These are phyloP conservation scores for Trypanosoma caninum DNA, from an alignment of 208 protist genomes.

Conservation along the genomic window DNA sequence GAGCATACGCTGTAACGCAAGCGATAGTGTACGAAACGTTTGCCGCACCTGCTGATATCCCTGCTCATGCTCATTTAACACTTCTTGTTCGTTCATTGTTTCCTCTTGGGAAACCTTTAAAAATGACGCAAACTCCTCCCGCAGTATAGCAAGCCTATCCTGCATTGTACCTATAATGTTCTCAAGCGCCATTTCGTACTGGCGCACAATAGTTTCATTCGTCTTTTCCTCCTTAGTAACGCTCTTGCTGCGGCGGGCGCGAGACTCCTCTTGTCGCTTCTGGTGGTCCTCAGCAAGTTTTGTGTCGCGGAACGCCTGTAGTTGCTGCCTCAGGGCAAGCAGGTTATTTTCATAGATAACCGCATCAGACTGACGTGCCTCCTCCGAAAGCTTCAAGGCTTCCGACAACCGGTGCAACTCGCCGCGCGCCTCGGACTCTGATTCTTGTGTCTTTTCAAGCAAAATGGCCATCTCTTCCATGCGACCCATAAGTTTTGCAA, in stretches of 20 bases:
- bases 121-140: constrained; percentile 61
- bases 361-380: constrained; percentile 54
- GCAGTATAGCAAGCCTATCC: constrained; percentile 52
- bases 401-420: constrained; percentile 60
- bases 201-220: constrained; percentile 69
- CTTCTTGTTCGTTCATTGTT: constrained; percentile 38
- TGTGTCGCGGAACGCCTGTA: constrained; percentile 56
- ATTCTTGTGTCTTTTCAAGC: constrained; percentile 68
- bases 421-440: constrained; percentile 54
- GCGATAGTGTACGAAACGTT: constrained; percentile 48
- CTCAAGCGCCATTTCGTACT: constrained; percentile 73
- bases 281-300: constrained; percentile 68
- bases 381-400: constrained; percentile 61
- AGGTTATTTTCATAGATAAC: constrained; percentile 75
- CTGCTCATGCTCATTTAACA: constrained; percentile 53
- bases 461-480: constrained; percentile 76
- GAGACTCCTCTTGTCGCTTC: constrained; percentile 32
- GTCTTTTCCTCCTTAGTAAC: constrained; percentile 44
- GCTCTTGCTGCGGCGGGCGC: constrained; percentile 26
- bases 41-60: constrained; percentile 50
- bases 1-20: constrained; percentile 60
- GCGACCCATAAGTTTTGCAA: constrained; percentile 61
- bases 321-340: constrained; percentile 50
- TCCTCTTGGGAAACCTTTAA: constrained; percentile 39
- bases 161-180: constrained; percentile 62